Base-by-base conservation (phyloP, 495 filamentous ascomycete species). In the Penicillium maclennaniae region DNA sequence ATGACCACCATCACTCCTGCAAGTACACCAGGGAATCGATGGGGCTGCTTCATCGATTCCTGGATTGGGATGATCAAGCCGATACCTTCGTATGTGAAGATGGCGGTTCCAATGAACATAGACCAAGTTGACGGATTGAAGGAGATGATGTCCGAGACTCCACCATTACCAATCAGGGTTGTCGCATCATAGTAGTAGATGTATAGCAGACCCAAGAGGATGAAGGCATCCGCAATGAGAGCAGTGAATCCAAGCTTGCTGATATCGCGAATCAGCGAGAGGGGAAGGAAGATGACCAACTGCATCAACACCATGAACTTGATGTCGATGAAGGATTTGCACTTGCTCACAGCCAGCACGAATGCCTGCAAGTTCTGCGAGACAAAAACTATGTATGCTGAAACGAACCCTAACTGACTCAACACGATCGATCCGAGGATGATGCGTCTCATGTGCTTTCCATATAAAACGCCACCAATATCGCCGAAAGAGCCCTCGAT, bases 21-120 rank as follows among this genome's bases (percentile, higher is more conserved):
- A 46, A 98, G 82, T 31, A 98, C 89, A 49, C 77, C 80, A 20
- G 92, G 89, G 65, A 98, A 97, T 61, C 95, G 90, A 46, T 83
- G 77, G 1, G 90, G 93, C 43, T 88, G 75, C 63, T 83, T 86
- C 93, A 98, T 98, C 3, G 91, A 93, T 63, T 93, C 89, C 70
- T 98, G 95, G 51, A 98, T 97, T 3, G 93, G 93, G 51, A 98
- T 96, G 70, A 98, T 96, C n/a, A 98, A 81, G 17, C 93, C 93
- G 57, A 98, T 91, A 17, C 93, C 93, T 65, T 98, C 93, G 58
- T 96, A 98, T 6, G 93, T 98, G 75, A 98, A 98, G 59, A 98
- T 97, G 17, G 93, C 95, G 7, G 93, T 97, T 58, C 93, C 93
- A 61, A 98, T 97, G 69, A 97, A 96, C 31, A 97, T 82, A 0